Percentiles rank a stretch among this genome's conserved stretches.
Evolutionary conservation across 331 rosid genomes (phyloP).

Genomic region (Quercus lobata): DNA sequence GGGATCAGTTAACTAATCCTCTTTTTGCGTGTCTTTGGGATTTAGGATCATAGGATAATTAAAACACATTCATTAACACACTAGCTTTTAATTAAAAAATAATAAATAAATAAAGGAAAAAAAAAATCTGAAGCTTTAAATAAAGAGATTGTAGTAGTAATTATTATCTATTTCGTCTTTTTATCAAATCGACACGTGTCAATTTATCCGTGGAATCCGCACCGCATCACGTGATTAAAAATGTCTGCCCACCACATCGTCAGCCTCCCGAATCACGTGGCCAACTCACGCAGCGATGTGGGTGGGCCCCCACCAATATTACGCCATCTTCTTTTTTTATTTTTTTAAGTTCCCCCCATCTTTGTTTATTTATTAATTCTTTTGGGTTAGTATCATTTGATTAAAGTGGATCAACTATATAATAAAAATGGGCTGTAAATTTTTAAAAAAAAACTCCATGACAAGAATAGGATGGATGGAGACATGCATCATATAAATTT

Average conservation of each 20-base stretch:
- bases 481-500: too few species aligned
- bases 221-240: conserved; percentile 69
- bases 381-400: background rate
- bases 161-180: background rate
- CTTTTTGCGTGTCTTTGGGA: conserved; percentile 10
- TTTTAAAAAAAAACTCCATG: too few species aligned
- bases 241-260: conserved; percentile 40
- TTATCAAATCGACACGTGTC: conserved; percentile 22
- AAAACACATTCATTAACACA: background rate
- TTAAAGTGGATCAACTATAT: too few species aligned
- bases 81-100: background rate
- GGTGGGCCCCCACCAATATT: conserved; percentile 37
- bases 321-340: conserved; percentile 16
- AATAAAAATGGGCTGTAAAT: background rate
- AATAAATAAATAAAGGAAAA: rapidly evolving
- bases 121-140: too few species aligned
- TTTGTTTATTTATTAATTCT: background rate
- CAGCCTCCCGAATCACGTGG: conserved; percentile 69
- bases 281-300: conserved; percentile 60
- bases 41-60: too few species aligned
- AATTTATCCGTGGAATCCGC: conserved; percentile 39
- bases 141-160: background rate
- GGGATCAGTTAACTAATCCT: conserved; percentile 84
- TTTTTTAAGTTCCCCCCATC: background rate
- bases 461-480: too few species aligned